Evolutionary conservation across 2,329 filamentous ascomycete genomes (phyloP), one percentile per base, ranked within the genome.

Genomic region (Sporothrix brasiliensis): DNA sequence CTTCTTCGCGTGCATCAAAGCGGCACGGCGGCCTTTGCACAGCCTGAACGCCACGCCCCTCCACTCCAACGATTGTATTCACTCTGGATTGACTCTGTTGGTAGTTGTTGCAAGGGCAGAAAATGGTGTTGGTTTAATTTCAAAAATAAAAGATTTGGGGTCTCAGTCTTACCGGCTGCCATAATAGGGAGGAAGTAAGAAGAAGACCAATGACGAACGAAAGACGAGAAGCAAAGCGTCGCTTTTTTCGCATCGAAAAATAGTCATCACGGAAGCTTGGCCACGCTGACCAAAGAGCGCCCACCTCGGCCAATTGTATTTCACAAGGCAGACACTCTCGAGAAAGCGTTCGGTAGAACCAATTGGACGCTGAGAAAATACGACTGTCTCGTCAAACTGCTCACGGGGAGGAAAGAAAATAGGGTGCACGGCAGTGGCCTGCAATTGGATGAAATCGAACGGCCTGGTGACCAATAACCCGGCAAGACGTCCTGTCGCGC

Each of bases 41-140:
- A 44, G n/a, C 39, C 34, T 44, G 34, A n/a, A 44, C 56, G 34
- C 44, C n/a, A 44, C 56, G 21, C 39, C 56, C 58, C 58, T 61
- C 58, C 58, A 47, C 11, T 14, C 39, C 58, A 63, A 63, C 58
- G 41, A 19, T n/a, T 41, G 34, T 21, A 34, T n/a, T n/a, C 4
- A 34, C 19, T n/a, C 4, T 30, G 4, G 2, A 30, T 30, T 30
- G 34, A 11, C 16, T n/a, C 30, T 21, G 34, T 61, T 61, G 34
- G 39, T 7, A 44, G 27, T 19, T 39, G 27, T 56, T 56, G 24
- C 2, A 30, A 30, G 27, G 27, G 19, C 4, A n/a, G 27, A 6
- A n/a, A 58, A 13, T 34, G 56, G 58, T 63, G 58, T 63, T 63
- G 58, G 39, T 47, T 47, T 63, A 63, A 63, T 63, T 63, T 27